Base-by-base conservation (phyloP, 352 stramenopile genomes). In the Blastocystis sp. region DNA sequence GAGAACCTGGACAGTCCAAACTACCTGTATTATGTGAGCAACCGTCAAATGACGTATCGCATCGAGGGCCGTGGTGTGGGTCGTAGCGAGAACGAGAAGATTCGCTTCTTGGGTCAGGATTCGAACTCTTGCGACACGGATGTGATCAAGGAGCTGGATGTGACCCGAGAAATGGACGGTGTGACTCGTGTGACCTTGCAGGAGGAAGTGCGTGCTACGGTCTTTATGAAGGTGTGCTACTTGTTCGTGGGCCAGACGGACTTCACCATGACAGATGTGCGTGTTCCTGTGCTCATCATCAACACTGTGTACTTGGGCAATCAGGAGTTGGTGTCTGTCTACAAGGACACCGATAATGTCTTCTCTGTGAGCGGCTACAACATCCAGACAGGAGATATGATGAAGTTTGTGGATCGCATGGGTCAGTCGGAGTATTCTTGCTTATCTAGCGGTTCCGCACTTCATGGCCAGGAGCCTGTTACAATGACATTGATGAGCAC, bases 391-490 rank as follows among this genome's bases (percentile, higher is more conserved):
- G 73, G 73, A 43, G 73, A 84, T 45, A 39, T 39, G 47, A 84
- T 84, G 73, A 84, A 84, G 73, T 84, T 84, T 45, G 73, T 84
- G 56, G 73, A 84, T 45, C 73, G 73, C 41, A 56, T 84, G 47
- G 73, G 73, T 43, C 73, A 84, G 73, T 29, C 73, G 26, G 43
- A 84, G 73, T 84, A 84, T 45, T 84, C 73, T 20, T 84, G 73
- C 47, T 50, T 41, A 37, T 66, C 43, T 13, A 66, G 20, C 15
- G 73, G 73, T 18, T n/a, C 59, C 18, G 73, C 73, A n/a, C 73
- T 84, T 15, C 73, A 84, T 43, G 73, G 73, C 23, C 73, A 84
- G 53, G 15, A 34, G 54, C 47, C 47, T 20, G 73, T 84, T 50
- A 84, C 54, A 9, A 29, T 84, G 73, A 84, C 73, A 23, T 45